Conservation (phyloP, 1,284 basidiomycete species). For the Boletus mariae region DNA sequence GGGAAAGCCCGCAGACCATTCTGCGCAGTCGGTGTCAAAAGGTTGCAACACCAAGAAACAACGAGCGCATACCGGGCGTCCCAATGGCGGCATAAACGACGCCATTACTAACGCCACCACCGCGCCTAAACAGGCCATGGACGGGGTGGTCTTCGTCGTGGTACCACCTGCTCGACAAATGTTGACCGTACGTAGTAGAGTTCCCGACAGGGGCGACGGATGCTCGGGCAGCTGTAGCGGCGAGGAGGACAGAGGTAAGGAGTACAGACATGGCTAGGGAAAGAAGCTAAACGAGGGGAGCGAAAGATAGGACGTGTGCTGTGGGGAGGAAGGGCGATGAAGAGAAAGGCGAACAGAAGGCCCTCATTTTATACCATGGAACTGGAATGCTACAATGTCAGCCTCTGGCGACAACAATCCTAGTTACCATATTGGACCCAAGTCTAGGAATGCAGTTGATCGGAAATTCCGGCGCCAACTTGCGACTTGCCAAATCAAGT, state of each 20-base stretch:
- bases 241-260: constrained; percentile 37
- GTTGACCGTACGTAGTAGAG: constrained; percentile 16
- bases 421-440: constrained; percentile 5
- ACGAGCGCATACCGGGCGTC: constrained; percentile 44
- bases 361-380: constrained; percentile 28
- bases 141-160: constrained; percentile 54
- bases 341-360: neutral
- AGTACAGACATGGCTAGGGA: constrained; percentile 24
- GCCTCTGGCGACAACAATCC: constrained; percentile 19
- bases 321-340: constrained; percentile 7
- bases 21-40: constrained; percentile 33
- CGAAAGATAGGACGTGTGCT: constrained; percentile 21
- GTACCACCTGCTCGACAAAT: constrained; percentile 52
- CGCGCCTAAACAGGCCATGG: constrained; percentile 57
- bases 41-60: neutral
- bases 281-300: constrained; percentile 22
- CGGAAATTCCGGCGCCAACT: constrained; percentile 2
- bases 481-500: constrained; percentile 18
- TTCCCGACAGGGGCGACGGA: constrained; percentile 32
- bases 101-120: constrained; percentile 38
- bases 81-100: constrained; percentile 52
- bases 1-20: constrained; percentile 59
- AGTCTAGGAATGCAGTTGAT: neutral
- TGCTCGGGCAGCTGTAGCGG: constrained; percentile 33
- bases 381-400: constrained; percentile 20